phyloP scores from a whole-genome alignment of 2,329 filamentous ascomycete species.

The Capronia epimyces region DNA sequence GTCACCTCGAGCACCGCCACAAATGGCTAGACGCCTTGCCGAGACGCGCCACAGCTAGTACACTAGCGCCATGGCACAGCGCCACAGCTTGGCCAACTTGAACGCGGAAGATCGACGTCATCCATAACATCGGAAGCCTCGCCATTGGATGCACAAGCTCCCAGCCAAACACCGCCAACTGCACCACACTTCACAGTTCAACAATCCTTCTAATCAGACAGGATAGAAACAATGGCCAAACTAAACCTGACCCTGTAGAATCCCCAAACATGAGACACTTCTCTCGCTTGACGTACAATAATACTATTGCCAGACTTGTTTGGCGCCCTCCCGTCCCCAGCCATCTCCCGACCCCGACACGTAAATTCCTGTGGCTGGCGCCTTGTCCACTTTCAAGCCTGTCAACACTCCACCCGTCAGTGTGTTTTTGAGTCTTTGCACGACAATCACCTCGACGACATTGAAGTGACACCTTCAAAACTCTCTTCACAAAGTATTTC shows the following conservation, averaged over 20 bases:
- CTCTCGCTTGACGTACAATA: not conserved
- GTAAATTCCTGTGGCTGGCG: conserved; percentile 26
- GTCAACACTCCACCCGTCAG: conserved; percentile 12
- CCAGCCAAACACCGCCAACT: not conserved
- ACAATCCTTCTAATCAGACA: no score
- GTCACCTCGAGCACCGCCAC: no score
- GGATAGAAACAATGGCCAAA: no score
- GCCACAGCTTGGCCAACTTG: not conserved
- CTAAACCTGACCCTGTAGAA: no score
- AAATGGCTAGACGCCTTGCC: no score
- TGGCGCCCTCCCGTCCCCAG: conserved; percentile 8
- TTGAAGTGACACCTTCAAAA: not conserved
- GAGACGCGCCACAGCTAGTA: no score
- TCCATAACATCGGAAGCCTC: not conserved
- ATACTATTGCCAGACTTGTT: not conserved
- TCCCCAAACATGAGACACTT: not conserved
- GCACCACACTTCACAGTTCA: not conserved
- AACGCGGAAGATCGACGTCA: not conserved
- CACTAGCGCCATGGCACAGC: not conserved
- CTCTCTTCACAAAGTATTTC: not conserved
- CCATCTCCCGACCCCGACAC: conserved; percentile 13
- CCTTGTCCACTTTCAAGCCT: conserved; percentile 18
- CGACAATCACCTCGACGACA: conserved; percentile 3
- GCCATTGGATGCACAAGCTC: not conserved
- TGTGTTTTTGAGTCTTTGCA: conserved; percentile 10